Evolutionary conservation across 2,329 filamentous ascomycete species (phyloP).

Genomic region (Diaporthe destruens): DNA sequence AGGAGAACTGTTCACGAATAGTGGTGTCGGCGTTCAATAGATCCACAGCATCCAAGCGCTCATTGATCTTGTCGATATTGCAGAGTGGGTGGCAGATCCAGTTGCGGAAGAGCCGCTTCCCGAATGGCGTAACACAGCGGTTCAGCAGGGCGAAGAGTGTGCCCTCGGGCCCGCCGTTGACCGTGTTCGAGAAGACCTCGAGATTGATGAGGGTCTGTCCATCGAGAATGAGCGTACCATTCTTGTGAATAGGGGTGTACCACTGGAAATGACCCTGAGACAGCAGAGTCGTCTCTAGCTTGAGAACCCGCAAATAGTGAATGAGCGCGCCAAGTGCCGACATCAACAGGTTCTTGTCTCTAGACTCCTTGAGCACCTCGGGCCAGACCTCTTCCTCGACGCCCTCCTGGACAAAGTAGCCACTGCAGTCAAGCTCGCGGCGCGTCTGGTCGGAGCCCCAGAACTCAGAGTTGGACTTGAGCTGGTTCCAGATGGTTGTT

Average conservation of each 20-base stretch:
- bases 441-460: conserved; percentile 87
- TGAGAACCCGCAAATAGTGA: conserved; percentile 87
- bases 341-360: conserved; percentile 85
- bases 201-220: conserved; percentile 97
- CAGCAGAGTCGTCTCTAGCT: conserved; percentile 88
- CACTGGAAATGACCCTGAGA: conserved; percentile 91
- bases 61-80: conserved; percentile 89
- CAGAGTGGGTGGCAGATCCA: conserved; percentile 98
- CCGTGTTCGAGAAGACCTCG: conserved; percentile 95
- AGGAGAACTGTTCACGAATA: conserved; percentile 88
- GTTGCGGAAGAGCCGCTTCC: conserved; percentile 93
- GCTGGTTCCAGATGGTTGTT: conserved; percentile 93
- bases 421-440: conserved; percentile 82
- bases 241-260: conserved; percentile 92
- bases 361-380: conserved; percentile 75
- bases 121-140: conserved; percentile 94
- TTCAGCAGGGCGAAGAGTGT: conserved; percentile 93
- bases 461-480: conserved; percentile 90
- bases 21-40: conserved; percentile 86
- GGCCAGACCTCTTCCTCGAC: conserved; percentile 80
- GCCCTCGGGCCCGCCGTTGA: conserved; percentile 85
- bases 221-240: conserved; percentile 91
- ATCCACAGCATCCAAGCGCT: conserved; percentile 93
- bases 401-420: conserved; percentile 77
- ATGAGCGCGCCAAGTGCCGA: conserved; percentile 91